Conservation (phyloP, 169 alveolate genomes). For the Theileria parva region DNA sequence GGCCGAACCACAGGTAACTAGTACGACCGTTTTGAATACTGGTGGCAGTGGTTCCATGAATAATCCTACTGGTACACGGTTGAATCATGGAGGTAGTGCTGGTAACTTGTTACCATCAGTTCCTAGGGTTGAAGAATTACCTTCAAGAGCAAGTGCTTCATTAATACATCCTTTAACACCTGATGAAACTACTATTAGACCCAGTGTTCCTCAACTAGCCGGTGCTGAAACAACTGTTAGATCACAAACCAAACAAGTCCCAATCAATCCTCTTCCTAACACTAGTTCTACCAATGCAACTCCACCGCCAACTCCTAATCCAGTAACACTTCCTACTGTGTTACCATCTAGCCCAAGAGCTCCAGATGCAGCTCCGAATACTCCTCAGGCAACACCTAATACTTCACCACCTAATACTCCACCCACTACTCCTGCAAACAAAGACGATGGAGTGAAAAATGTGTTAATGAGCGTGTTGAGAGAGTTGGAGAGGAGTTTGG, state of each 20-base stretch:
- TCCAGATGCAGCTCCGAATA: not conserved
- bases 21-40: too few relatives aligned
- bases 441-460: not conserved
- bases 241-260: not conserved
- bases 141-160: not conserved
- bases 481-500: conserved; percentile 1
- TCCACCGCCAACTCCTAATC: not conserved
- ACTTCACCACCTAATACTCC: not conserved
- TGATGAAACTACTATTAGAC: not conserved
- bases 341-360: not conserved
- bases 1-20: too few relatives aligned
- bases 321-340: not conserved
- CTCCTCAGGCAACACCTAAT: not conserved
- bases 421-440: not conserved
- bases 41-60: too few relatives aligned
- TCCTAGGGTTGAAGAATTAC: not conserved
- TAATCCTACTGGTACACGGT: too few relatives aligned
- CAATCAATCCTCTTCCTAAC: not conserved
- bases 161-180: not conserved
- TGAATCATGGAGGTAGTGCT: too few relatives aligned
- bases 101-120: not conserved
- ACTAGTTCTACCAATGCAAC: too few relatives aligned
- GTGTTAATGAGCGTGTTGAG: conserved; percentile 1
- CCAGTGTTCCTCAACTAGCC: not conserved
- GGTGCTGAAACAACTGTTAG: not conserved